Percentiles rank a stretch among this genome's conserved stretches.
These are phyloP conservation scores for Phytopythium mirpurense DNA, from an alignment of 352 stramenopile species.

Conservation along the genomic window DNA sequence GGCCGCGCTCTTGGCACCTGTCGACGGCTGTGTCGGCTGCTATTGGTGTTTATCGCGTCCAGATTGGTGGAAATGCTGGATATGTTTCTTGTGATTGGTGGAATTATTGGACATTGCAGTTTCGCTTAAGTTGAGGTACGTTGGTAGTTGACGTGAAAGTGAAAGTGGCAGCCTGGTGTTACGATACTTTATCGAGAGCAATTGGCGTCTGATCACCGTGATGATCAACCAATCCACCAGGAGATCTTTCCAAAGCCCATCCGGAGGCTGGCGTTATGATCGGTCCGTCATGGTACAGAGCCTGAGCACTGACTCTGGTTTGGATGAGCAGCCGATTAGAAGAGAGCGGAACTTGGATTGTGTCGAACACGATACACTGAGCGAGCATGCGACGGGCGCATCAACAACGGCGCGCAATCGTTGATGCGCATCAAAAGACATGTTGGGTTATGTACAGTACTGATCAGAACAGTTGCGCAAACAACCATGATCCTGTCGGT, in stretches of 20 bases:
- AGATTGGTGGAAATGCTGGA: background rate
- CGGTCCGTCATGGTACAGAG: background rate
- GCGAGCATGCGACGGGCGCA: background rate
- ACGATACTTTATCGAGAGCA: background rate
- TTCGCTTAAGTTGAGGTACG: constrained; percentile 1
- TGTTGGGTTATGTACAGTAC: too few relatives aligned
- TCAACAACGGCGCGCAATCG: constrained; percentile 1
- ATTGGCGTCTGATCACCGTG: too few relatives aligned
- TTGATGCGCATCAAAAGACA: background rate
- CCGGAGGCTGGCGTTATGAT: background rate
- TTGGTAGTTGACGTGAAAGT: background rate
- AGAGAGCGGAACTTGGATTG: background rate
- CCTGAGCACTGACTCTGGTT: background rate
- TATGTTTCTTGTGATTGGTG: too few relatives aligned
- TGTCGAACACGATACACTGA: background rate
- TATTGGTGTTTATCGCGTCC: background rate
- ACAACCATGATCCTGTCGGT: too few relatives aligned
- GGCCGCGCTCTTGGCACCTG: background rate
- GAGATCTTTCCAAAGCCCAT: constrained; percentile 5
- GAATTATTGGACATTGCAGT: background rate
- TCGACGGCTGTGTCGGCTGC: background rate
- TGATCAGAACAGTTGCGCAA: too few relatives aligned
- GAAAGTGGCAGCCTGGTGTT: background rate
- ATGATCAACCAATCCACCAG: background rate
- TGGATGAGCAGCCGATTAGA: background rate